Percentiles rank a stretch among this genome's conserved stretches.
phyloP scores from a whole-genome alignment of 495 filamentous ascomycete genomes.

The Daldinia caldariorum region DNA sequence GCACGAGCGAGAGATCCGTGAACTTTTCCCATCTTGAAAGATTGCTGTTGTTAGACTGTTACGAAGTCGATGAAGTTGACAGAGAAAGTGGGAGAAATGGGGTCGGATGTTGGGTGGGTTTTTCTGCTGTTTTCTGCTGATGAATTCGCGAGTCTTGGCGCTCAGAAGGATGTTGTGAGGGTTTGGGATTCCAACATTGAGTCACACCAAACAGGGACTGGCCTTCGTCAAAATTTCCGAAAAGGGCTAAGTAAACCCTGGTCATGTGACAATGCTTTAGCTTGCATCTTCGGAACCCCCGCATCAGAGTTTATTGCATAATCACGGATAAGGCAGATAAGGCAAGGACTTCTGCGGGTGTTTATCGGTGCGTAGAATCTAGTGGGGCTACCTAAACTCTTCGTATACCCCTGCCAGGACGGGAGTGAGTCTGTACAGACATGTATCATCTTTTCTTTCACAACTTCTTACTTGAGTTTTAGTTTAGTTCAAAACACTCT shows the following conservation, averaged over 20 bases:
- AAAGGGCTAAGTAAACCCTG: conserved; percentile 42
- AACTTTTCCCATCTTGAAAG: conserved; percentile 81
- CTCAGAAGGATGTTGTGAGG: conserved; percentile 4
- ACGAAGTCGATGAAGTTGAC: conserved; percentile 34
- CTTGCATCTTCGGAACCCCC: conserved; percentile 2
- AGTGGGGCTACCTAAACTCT: neutral
- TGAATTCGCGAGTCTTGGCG: conserved; percentile 37
- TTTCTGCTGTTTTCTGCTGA: conserved; percentile 10
- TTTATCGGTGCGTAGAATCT: conserved; percentile 3
- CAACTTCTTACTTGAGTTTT: too few relatives aligned
- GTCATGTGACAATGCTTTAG: conserved; percentile 30
- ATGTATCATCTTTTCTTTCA: too few relatives aligned
- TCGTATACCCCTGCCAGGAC: too few relatives aligned
- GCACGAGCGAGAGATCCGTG: conserved; percentile 95
- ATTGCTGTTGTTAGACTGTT: conserved; percentile 23
- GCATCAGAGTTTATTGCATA: conserved; percentile 2
- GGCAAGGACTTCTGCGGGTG: conserved; percentile 6
- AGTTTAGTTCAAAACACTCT: too few relatives aligned
- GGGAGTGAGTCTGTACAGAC: too few relatives aligned
- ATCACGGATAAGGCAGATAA: neutral
- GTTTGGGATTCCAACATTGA: conserved; percentile 22
- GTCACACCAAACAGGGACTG: conserved; percentile 28
- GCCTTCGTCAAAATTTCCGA: conserved; percentile 39
- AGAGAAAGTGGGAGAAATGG: conserved; percentile 23
- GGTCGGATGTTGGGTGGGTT: conserved; percentile 30